Percentiles rank a stretch among this genome's conserved stretches.
phyloP scores from a whole-genome alignment of 306 rosid species.

The Vicia sativa region DNA sequence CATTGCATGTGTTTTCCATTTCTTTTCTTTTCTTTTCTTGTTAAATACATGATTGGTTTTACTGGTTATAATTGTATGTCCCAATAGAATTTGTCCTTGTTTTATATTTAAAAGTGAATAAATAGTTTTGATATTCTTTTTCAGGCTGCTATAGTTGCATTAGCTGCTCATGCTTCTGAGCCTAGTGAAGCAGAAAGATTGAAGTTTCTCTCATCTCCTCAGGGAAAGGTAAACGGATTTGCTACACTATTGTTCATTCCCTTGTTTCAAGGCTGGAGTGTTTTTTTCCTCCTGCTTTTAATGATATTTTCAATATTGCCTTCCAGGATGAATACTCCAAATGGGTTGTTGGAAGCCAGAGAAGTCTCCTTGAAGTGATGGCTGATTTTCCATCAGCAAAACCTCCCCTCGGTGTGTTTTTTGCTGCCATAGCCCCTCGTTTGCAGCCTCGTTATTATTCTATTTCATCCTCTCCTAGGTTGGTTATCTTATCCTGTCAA shows the following conservation, averaged over 20 bases:
- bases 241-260: conserved; percentile 5
- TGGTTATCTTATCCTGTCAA: conserved; percentile 39
- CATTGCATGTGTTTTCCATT: conserved; percentile 13
- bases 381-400: conserved; percentile 90
- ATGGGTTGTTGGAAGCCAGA: conserved; percentile 88
- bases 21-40: conserved; percentile 12
- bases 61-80: conserved; percentile 15
- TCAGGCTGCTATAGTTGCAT: conserved; percentile 82
- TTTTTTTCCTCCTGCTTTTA: not conserved
- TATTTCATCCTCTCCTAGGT: conserved; percentile 98
- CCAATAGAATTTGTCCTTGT: conserved; percentile 11
- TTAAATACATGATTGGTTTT: not conserved
- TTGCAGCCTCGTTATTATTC: conserved; percentile 94
- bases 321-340: conserved; percentile 90
- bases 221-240: conserved; percentile 73
- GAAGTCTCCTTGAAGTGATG: conserved; percentile 94
- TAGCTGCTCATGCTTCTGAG: conserved; percentile 87
- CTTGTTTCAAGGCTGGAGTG: conserved; percentile 8
- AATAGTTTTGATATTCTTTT: conserved; percentile 21
- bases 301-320: conserved; percentile 21
- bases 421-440: conserved; percentile 90
- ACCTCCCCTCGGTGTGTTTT: conserved; percentile 96
- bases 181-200: conserved; percentile 80
- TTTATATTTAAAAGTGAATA: conserved; percentile 13
- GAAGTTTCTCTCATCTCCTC: conserved; percentile 77